A percentile compares a stretch with the other conserved stretches of the same genome.
These are phyloP conservation scores for Saccharomycopsis javanensis DNA, from an alignment of 805 yeast species.

Conservation along the genomic window DNA sequence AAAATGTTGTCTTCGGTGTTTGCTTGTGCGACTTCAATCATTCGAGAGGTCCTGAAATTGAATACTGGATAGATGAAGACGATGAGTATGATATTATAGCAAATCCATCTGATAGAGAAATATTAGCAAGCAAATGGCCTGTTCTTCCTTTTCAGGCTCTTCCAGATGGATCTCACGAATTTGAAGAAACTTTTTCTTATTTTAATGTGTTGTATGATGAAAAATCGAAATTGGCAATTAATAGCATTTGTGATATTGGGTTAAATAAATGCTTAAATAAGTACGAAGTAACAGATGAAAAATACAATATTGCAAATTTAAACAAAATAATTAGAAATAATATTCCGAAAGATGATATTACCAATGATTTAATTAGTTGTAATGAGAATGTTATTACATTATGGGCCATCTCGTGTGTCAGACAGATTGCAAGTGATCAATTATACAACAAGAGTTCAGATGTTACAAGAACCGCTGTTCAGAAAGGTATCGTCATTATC, in stretches of 20 bases:
- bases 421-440: slow-evolving; percentile 63
- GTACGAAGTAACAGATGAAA: slow-evolving; percentile 31
- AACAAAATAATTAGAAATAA: slow-evolving; percentile 5
- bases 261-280: slow-evolving; percentile 12
- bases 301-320: slow-evolving; percentile 28
- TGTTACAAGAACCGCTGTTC: slow-evolving; percentile 78
- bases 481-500: slow-evolving; percentile 84
- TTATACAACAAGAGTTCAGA: slow-evolving; percentile 48
- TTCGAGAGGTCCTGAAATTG: slow-evolving; percentile 87
- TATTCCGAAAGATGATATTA: background rate
- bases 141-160: slow-evolving; percentile 87
- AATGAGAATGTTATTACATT: slow-evolving; percentile 45
- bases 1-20: slow-evolving; percentile 58
- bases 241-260: slow-evolving; percentile 25
- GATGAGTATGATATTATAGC: slow-evolving; percentile 31
- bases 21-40: slow-evolving; percentile 93
- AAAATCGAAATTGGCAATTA: slow-evolving; percentile 36
- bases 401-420: slow-evolving; percentile 91
- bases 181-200: slow-evolving; percentile 86
- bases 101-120: slow-evolving; percentile 27
- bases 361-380: slow-evolving; percentile 7
- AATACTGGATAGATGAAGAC: slow-evolving; percentile 60
- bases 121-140: slow-evolving; percentile 53
- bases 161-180: slow-evolving; percentile 93
- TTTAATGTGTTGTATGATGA: slow-evolving; percentile 75